Evolutionary conservation across 2,329 filamentous ascomycete species (phyloP), one percentile per base, ranked within the genome.

Genomic region (Aspergillus transmontanensis): DNA sequence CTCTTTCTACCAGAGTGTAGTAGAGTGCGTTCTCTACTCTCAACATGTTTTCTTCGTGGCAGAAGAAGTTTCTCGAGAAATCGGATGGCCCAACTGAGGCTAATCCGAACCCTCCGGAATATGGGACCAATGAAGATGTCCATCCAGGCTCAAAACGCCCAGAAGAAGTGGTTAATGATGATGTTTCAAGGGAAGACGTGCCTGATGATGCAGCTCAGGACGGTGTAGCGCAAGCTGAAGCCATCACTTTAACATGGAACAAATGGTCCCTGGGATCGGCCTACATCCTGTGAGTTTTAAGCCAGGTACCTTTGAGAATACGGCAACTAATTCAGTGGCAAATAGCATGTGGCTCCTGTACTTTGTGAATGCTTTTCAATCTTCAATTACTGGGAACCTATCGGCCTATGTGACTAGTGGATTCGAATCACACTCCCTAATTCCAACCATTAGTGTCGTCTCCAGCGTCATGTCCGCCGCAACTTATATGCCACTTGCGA

Each of bases 401-500:
- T 77, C 73, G 3, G 80, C 83, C 26, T 86, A 81, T 66, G 81
- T 84, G 43, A 85, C 84, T 36, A 85, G 82, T 69, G 79, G 77
- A 30, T 89, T 84, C 64, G 70, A 80, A 45, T 73, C 78, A 4
- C 86, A 88, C 69, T 86, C 85, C 0, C 76, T 88, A 32, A 79
- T 85, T 1, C 79, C 84, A 1, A 81, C 85, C 21, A 86, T 85
- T n/a, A 75, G 76, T 55, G 83, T 89, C 64, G 80, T 89, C 30
- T 79, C 85, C 26, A 82, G 78, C 62, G 78, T 87, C 50, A 84
- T 89, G 62, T 81, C 82, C 26, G 87, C 85, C 16, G 79, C 87
- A 21, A 79, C 82, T 51, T 87, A 86, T 71, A 80, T 90, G 19
- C 84, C 87, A 1, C 79, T 87, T 23, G 86, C 87, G 59, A 89